Percentiles rank a stretch among this genome's conserved stretches.
These are phyloP conservation scores for Trichoderma koningii DNA, from an alignment of 2,329 filamentous ascomycete species.

Conservation along the genomic window DNA sequence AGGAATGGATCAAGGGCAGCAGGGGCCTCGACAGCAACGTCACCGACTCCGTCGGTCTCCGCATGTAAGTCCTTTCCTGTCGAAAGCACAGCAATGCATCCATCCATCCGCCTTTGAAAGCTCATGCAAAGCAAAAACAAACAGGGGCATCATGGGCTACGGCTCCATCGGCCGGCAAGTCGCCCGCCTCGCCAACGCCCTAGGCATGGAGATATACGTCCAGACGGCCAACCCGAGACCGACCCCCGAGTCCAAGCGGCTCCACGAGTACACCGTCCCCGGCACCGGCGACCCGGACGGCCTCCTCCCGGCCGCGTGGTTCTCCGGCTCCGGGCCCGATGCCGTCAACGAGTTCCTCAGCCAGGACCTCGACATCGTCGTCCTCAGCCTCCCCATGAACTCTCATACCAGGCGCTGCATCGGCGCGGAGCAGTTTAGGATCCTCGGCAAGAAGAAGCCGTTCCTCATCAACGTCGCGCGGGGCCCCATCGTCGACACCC, in stretches of 20 bases:
- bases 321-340: conserved; percentile 40
- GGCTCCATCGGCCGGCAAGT: conserved; percentile 49
- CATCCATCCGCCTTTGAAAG: background rate
- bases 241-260: conserved; percentile 57
- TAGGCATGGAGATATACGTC: conserved; percentile 69
- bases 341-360: conserved; percentile 46
- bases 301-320: conserved; percentile 47
- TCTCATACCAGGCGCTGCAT: conserved; percentile 45
- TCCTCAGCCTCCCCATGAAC: conserved; percentile 48
- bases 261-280: conserved; percentile 63
- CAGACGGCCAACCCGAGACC: conserved; percentile 63
- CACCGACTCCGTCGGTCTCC: conserved; percentile 40
- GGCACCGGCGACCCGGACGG: conserved; percentile 56
- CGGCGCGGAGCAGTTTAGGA: conserved; percentile 46
- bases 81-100: too few relatives aligned
- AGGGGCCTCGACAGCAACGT: conserved; percentile 16
- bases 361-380: conserved; percentile 47
- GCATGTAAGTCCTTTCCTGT: conserved; percentile 38
- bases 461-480: conserved; percentile 69
- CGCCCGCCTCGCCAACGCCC: conserved; percentile 53
- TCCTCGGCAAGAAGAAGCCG: conserved; percentile 46
- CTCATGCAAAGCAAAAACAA: background rate
- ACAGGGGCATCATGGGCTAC: conserved; percentile 47
- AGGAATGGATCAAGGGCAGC: conserved; percentile 35
- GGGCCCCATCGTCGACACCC: conserved; percentile 46